Evolutionary conservation across 2,329 filamentous ascomycete species (phyloP), one percentile per base, ranked within the genome.

Genomic region (Camptophora hylomeconis): DNA sequence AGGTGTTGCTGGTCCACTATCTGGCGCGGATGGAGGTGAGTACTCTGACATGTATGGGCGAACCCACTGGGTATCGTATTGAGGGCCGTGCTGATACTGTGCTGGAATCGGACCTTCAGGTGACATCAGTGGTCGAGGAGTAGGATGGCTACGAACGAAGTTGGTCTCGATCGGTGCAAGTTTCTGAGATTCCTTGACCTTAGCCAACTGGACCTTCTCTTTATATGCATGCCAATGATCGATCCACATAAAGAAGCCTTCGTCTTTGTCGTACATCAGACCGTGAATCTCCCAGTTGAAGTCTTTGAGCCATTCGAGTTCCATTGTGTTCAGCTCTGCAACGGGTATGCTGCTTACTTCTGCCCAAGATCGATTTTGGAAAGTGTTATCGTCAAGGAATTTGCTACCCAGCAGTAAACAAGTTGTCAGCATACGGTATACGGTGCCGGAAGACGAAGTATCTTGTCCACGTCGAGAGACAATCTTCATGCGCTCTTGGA

Each of bases 291-390:
- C 69, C 77, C 82, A 93, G 44, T 73, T 67, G 51, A 92, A 89
- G 22, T 76, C 75, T 31, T 72, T 66, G 21, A 94, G 67, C 86
- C 86, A 94, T 45, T 92, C 79, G 46, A 78, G 72, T 61, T 94
- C 86, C 52, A 92, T 69, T 36, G 68, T 64, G 58, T 93, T 93
- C 43, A 94, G 67, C 49, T 93, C 83, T 3, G 69, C 58, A 12
- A 93, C 83, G 17, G 76, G 66, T 42, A 94, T 92, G 37, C 81
- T 82, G 56, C 83, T 93, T 29, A 94, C 86, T 50, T 94, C 86
- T 4, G 86, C 82, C 86, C 86, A 94, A 1, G 86, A 93, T 31
- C 82, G 79, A 60, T 93, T 94, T 65, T 93, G 86, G 58, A 94
- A 94, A 5, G 86, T 94, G 58, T 93, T 93, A 64, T 93, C 86